Percentiles rank a stretch among this genome's conserved stretches.
These are phyloP conservation scores for Leccinum griseonigrum DNA, from an alignment of 1,284 basidiomycete genomes.

Conservation along the genomic window DNA sequence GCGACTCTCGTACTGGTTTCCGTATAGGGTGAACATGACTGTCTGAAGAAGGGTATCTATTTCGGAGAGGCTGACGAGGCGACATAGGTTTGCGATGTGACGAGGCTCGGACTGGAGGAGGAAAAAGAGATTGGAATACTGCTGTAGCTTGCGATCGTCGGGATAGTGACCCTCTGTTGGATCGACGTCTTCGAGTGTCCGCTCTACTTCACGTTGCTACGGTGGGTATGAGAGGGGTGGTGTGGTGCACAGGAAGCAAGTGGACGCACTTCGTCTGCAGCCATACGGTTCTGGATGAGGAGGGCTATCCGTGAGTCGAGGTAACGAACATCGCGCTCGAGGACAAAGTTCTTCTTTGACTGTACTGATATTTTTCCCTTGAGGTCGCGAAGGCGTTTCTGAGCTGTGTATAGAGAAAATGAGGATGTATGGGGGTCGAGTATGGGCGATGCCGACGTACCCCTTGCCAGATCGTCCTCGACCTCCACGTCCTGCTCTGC, in stretches of 20 bases:
- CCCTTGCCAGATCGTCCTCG: constrained; percentile 94
- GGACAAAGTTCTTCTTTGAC: constrained; percentile 99
- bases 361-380: constrained; percentile 98
- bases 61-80: constrained; percentile 94
- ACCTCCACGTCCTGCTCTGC: constrained; percentile 99
- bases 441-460: constrained; percentile 45
- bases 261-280: constrained; percentile 81
- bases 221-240: constrained; percentile 14
- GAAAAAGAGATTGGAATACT: constrained; percentile 99
- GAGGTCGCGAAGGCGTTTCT: constrained; percentile 92
- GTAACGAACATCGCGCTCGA: constrained; percentile 97
- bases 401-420: constrained; percentile 53
- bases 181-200: constrained; percentile 93
- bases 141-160: constrained; percentile 90
- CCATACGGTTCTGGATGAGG: constrained; percentile 98
- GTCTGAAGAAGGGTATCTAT: constrained; percentile 99
- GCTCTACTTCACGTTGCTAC: constrained; percentile 90
- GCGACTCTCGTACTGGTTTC: constrained; percentile 98
- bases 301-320: constrained; percentile 97
- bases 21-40: constrained; percentile 99
- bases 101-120: constrained; percentile 96
- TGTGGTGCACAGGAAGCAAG: neutral
- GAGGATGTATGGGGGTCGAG: neutral
- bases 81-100: constrained; percentile 94
- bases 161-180: constrained; percentile 86